Conservation (phyloP, 805 yeast species). For the Suhomyces pyralidae region DNA sequence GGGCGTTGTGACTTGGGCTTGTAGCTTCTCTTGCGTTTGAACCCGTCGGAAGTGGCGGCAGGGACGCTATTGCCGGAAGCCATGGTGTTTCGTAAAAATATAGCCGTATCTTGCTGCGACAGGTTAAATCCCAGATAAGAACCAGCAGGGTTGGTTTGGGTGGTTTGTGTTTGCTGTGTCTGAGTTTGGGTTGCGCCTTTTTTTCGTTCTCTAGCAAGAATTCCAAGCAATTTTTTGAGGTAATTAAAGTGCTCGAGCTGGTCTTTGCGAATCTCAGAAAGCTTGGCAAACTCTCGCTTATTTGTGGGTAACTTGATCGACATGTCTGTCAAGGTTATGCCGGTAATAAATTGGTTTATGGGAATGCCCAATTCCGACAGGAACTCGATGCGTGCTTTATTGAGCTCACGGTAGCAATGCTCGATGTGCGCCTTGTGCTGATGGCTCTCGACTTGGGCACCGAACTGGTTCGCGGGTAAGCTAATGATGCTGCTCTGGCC, state of each 20-base stretch:
- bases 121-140: not conserved
- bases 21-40: not conserved
- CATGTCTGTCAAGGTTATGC: slow-evolving; percentile 49
- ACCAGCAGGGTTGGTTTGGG: not conserved
- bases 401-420: slow-evolving; percentile 32
- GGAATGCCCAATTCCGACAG: slow-evolving; percentile 39
- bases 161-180: not conserved
- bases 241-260: slow-evolving; percentile 31
- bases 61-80: slow-evolving; percentile 1
- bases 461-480: slow-evolving; percentile 17
- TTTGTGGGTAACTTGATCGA: slow-evolving; percentile 52
- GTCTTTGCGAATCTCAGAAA: slow-evolving; percentile 34
- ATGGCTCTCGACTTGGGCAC: slow-evolving; percentile 12
- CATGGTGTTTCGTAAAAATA: slow-evolving; percentile 7
- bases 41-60: not conserved
- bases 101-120: slow-evolving; percentile 9
- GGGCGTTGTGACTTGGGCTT: slow-evolving; percentile 4
- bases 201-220: slow-evolving; percentile 32
- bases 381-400: slow-evolving; percentile 40
- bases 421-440: slow-evolving; percentile 24
- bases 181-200: slow-evolving; percentile 6
- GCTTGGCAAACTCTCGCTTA: slow-evolving; percentile 41
- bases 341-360: slow-evolving; percentile 20
- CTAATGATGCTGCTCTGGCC: slow-evolving; percentile 12
- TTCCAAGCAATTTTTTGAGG: slow-evolving; percentile 37